Percentiles rank a stretch among this genome's conserved stretches.
These are phyloP conservation scores for Zygotorulaspora mrakii DNA, from an alignment of 1,139 yeast genomes.

Conservation along the genomic window DNA sequence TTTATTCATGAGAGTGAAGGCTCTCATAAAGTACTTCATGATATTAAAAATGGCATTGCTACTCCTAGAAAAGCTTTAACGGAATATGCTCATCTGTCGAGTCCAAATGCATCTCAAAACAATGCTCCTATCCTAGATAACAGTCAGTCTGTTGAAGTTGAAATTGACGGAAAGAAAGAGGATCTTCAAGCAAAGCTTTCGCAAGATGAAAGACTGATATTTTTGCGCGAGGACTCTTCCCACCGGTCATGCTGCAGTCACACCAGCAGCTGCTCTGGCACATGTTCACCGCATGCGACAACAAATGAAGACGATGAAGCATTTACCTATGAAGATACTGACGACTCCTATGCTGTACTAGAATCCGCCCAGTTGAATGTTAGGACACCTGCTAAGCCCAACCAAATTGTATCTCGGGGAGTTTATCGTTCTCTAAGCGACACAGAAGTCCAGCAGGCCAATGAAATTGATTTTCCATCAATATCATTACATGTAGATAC, in stretches of 20 bases:
- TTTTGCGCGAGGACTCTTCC: constrained; percentile 11
- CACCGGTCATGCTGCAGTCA: constrained; percentile 3
- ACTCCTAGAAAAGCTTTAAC: neutral
- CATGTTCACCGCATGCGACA: too few species aligned
- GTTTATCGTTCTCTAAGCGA: constrained; percentile 10
- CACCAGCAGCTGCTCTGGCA: neutral
- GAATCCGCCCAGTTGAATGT: constrained; percentile 18
- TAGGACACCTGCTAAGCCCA: constrained; percentile 5
- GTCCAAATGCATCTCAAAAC: neutral
- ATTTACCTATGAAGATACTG: too few species aligned
- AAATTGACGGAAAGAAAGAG: constrained; percentile 25
- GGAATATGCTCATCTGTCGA: constrained; percentile 8
- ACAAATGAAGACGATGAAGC: too few species aligned
- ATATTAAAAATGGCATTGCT: too few species aligned
- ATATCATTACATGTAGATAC: neutral
- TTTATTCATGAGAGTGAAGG: neutral
- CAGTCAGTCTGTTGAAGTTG: constrained; percentile 17
- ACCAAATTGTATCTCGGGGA: constrained; percentile 2
- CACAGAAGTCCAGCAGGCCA: neutral
- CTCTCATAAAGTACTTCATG: too few species aligned
- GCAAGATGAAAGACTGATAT: constrained; percentile 20
- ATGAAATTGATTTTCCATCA: neutral
- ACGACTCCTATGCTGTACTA: constrained; percentile 9
- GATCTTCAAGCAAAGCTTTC: constrained; percentile 20
- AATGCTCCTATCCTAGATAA: neutral